phyloP scores from a whole-genome alignment of 176 grass and related monocot species.

The Oryza nivara region DNA sequence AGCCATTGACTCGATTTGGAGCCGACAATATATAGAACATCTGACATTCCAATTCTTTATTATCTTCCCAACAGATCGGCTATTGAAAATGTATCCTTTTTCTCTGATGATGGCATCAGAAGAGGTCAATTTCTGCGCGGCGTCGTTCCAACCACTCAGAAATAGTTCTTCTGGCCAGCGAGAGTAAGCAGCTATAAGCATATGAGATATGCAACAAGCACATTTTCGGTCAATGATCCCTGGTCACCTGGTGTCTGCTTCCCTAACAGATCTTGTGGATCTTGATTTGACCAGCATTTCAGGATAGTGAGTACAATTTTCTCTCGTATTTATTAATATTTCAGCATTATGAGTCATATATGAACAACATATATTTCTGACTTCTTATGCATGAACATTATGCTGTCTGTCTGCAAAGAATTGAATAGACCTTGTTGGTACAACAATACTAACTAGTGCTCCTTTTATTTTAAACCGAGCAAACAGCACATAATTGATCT shows the following conservation, averaged over 20 bases:
- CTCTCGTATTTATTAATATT: neutral
- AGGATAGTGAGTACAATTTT: neutral
- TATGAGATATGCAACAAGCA: neutral
- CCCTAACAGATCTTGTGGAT: conserved; percentile 20
- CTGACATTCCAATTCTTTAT: conserved; percentile 25
- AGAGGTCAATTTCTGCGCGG: conserved; percentile 35
- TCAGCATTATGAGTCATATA: neutral
- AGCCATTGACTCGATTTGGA: neutral
- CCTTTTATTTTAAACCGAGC: neutral
- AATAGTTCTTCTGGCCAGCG: conserved; percentile 8
- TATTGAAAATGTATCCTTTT: neutral
- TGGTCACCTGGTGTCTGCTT: conserved; percentile 18
- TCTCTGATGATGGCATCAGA: conserved; percentile 12
- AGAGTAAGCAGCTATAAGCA: neutral
- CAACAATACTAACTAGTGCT: neutral
- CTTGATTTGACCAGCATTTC: conserved; percentile 8
- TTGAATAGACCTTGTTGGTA: neutral
- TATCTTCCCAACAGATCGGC: neutral
- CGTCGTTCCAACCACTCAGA: conserved; percentile 29
- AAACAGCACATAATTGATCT: neutral
- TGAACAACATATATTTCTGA: neutral
- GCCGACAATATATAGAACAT: conserved; percentile 1
- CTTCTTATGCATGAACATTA: neutral
- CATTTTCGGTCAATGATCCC: conserved; percentile 29
- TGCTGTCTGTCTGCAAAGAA: neutral